Evolutionary conservation across 2,329 filamentous ascomycete species (phyloP), one percentile per base, ranked within the genome.

Genomic region (Tolypocladium ophioglossoides): DNA sequence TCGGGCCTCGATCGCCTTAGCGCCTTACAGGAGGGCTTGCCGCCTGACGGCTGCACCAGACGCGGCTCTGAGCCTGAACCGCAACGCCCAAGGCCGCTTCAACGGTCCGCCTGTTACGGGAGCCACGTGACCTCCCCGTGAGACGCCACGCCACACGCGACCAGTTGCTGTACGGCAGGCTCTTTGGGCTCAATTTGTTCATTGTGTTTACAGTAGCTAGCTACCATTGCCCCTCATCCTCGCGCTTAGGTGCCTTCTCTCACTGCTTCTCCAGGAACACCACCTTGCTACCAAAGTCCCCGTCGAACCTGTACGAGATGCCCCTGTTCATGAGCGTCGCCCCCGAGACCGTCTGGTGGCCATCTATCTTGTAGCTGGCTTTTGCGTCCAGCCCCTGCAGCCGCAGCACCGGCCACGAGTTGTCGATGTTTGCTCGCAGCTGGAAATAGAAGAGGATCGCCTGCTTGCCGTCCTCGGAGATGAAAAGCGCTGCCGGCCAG

Each of bases 301-400:
- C 70, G 0, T 68, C 60, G 58, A 82, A 78, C 5, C 66, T 59
- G 64, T 76, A 72, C 65, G 83, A 79, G 39, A 86, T 61, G 0
- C 83, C 83, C 1, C 73, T 72, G 57, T 83, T 85, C 79, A 85
- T 84, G 61, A 85, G 70, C 9, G 80, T 84, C 11, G 75, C 74
- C 0, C 83, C 83, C 0, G 77, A 79, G 56, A 78, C 78, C 8
- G 74, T 76, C 30, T 66, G 70, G 34, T 78, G 75, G 0, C 77
- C 79, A 44, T 77, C 71, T 20, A 82, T 67, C 18, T 67, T 75
- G 59, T 86, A 86, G 51, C 64, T 73, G 0, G 80, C 79, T 7
- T 62, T 55, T 0, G 76, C 60, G 55, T 85, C 82, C 53, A 86
- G 62, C 0, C 83, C 83, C 58, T 80, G 75, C 39, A 86, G 61